Conservation (phyloP, 768 basidiomycete genomes). For the Obba rivulosa region DNA sequence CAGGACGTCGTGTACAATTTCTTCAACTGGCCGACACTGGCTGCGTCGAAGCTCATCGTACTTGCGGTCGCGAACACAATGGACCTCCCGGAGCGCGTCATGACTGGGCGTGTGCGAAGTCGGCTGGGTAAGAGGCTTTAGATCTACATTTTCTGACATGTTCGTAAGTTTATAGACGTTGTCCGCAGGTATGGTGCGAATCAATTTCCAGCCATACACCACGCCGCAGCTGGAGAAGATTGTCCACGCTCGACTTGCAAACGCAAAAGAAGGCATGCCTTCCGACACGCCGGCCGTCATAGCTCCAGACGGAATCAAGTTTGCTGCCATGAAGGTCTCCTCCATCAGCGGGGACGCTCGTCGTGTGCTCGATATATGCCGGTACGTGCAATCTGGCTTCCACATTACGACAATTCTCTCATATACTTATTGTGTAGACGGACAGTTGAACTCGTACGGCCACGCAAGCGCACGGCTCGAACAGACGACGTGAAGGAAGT, state of each 20-base stretch:
- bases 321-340: conserved; percentile 77
- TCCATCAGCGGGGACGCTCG: conserved; percentile 91
- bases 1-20: conserved; percentile 99
- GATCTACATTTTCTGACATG: neutral
- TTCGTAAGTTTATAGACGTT: neutral
- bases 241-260: conserved; percentile 72
- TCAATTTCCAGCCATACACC: conserved; percentile 89
- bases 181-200: conserved; percentile 73
- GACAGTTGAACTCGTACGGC: conserved; percentile 73
- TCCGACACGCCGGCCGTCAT: conserved; percentile 50
- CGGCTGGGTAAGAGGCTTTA: conserved; percentile 61
- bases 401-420: neutral
- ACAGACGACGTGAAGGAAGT: conserved; percentile 74
- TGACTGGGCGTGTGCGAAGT: conserved; percentile 89
- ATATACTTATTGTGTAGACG: conserved; percentile 40
- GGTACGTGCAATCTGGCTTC: conserved; percentile 37
- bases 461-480: conserved; percentile 45
- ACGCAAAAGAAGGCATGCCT: conserved; percentile 46
- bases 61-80: conserved; percentile 98
- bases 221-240: conserved; percentile 77
- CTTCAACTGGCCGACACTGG: conserved; percentile 97
- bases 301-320: conserved; percentile 67
- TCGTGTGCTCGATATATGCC: conserved; percentile 87
- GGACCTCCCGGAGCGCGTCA: conserved; percentile 92
- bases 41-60: conserved; percentile 84